Base-by-base conservation (phyloP, 306 rosid genomes). In the Cucumis melo region DNA sequence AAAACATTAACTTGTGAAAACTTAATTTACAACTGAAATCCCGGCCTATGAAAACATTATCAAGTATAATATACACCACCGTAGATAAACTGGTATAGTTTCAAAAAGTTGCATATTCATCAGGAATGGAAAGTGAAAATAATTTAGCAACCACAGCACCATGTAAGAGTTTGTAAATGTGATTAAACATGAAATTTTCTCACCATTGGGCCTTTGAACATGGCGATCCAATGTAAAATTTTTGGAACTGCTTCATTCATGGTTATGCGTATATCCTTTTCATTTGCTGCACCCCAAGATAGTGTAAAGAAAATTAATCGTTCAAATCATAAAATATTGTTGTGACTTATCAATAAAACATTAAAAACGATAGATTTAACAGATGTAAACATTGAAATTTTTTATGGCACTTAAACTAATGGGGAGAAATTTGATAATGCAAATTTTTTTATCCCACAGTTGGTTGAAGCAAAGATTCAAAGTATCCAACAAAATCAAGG, bases 221-320 rank as follows among this genome's bases (percentile, higher is more conserved):
- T 80, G 73, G 64, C 79, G 78, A 93, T 86, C 98, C 97, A 91
- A 74, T 68, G 84, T 80, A 90, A 81, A 66, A 94, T 63, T 83
- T 81, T 92, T 38, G 97, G 98, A 79, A 91, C 78, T 77, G 93
- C 91, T 73, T 86, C 89, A 76, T 82, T 80, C 82, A 94, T 82
- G 62, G 84, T 89, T 84, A 83, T 87, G 81, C 75, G 81, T 63
- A 90, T 78, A 74, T 91, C 94, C 24, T 79, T 85, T 85, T 94
- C 93, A 61, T 80, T 84, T 76, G 84, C 97, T 92, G 88, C 84
- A 82, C 82, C 46, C 46, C 77, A 32, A 32, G 50, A 23, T 74
- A 44, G n/a, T 74, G 42, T 32, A 54, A 74, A 61, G 53, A 10
- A 51, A 55, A 54, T 54, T 17, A 74, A 38, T n/a, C 64, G 34